phyloP scores from a whole-genome alignment of 2,329 filamentous ascomycete genomes.

The Drechslera avenae region DNA sequence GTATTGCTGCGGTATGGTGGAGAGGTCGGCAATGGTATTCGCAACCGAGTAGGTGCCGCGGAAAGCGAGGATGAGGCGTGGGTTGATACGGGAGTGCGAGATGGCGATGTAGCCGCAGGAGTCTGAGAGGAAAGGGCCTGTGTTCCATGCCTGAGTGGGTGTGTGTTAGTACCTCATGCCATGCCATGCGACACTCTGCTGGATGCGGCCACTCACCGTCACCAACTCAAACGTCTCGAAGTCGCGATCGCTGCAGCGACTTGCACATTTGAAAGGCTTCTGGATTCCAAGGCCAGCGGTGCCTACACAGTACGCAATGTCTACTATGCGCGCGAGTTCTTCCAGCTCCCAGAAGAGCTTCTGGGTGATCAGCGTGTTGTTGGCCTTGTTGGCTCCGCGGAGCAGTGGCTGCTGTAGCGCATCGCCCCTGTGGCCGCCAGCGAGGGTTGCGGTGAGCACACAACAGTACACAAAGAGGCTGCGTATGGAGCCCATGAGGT shows the following conservation, averaged over 20 bases:
- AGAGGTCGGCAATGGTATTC: conserved; percentile 89
- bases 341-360: conserved; percentile 80
- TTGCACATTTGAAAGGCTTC: conserved; percentile 83
- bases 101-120: conserved; percentile 93
- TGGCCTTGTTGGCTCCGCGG: conserved; percentile 25
- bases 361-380: conserved; percentile 57
- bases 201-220: conserved; percentile 50
- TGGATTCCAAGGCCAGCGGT: conserved; percentile 80
- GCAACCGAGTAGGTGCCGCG: conserved; percentile 92
- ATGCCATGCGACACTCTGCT: not conserved
- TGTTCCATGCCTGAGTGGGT: conserved; percentile 76
- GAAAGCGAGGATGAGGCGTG: conserved; percentile 82
- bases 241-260: conserved; percentile 79
- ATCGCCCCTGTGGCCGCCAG: conserved; percentile 13
- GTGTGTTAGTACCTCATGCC: conserved; percentile 7
- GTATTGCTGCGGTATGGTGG: conserved; percentile 87
- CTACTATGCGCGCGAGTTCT: conserved; percentile 86
- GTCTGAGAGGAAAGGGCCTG: conserved; percentile 82
- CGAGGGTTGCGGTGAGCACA: conserved; percentile 21
- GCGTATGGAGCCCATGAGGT: conserved; percentile 27
- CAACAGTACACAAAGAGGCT: conserved; percentile 29
- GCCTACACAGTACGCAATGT: conserved; percentile 93
- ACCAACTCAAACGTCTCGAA: conserved; percentile 81
- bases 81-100: conserved; percentile 67
- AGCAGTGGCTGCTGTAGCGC: conserved; percentile 35